These are phyloP conservation scores for Aureobasidium lini DNA, from an alignment of 2,329 filamentous ascomycete genomes.

Conservation along the genomic window DNA sequence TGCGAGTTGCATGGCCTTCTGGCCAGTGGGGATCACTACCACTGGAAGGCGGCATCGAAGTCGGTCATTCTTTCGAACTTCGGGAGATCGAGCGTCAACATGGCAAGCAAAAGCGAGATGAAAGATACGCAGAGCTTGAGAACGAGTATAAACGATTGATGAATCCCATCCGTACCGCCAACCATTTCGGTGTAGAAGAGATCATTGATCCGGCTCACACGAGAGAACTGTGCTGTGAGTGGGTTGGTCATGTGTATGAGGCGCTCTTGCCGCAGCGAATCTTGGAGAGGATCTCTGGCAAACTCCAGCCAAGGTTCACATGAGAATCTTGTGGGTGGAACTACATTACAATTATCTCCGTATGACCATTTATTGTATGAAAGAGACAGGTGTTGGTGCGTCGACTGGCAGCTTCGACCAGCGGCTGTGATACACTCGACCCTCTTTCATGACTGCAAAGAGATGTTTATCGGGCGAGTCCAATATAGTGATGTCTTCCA, in stretches of 20 bases:
- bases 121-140: slow-evolving; percentile 50
- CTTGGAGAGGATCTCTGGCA: slow-evolving; percentile 31
- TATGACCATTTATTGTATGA: too few species aligned
- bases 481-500: slow-evolving; percentile 48
- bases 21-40: slow-evolving; percentile 57
- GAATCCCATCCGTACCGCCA: slow-evolving; percentile 58
- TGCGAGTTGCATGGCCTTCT: slow-evolving; percentile 57
- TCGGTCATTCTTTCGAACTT: slow-evolving; percentile 54
- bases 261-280: slow-evolving; percentile 45
- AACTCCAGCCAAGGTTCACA: slow-evolving; percentile 18
- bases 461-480: slow-evolving; percentile 42
- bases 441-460: slow-evolving; percentile 49
- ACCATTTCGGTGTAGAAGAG: slow-evolving; percentile 57
- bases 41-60: slow-evolving; percentile 57
- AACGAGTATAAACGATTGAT: slow-evolving; percentile 54
- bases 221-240: slow-evolving; percentile 47
- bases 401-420: slow-evolving; percentile 23
- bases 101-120: slow-evolving; percentile 41
- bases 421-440: slow-evolving; percentile 36
- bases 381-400: background rate
- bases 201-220: slow-evolving; percentile 58
- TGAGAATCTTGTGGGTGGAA: too few species aligned
- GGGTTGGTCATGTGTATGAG: slow-evolving; percentile 50
- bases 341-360: too few species aligned
- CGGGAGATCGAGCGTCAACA: slow-evolving; percentile 45